phyloP scores from a whole-genome alignment of 2,329 filamentous ascomycete species.

The Botrytis squamosa region DNA sequence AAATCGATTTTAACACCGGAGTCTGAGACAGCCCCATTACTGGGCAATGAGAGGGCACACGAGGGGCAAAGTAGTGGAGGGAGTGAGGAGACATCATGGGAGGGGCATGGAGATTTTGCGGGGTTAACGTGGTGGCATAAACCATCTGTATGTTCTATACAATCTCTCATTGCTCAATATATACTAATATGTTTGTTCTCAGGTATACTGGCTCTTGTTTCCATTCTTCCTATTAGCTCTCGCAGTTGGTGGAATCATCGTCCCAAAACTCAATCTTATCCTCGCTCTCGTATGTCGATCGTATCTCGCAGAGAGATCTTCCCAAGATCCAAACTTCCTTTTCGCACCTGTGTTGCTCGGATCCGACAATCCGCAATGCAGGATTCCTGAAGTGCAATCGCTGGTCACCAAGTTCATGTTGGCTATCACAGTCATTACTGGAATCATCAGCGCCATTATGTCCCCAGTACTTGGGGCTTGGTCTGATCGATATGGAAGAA shows the following conservation, averaged over 20 bases:
- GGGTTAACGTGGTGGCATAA: constrained; percentile 60
- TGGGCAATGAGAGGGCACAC: constrained; percentile 27
- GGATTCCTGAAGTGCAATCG: constrained; percentile 73
- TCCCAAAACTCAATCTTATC: constrained; percentile 86
- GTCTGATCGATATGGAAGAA: constrained; percentile 84
- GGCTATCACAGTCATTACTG: constrained; percentile 70
- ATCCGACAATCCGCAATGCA: constrained; percentile 75
- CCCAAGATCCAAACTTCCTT: constrained; percentile 56
- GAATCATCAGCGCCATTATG: constrained; percentile 74
- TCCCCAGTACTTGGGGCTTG: constrained; percentile 80
- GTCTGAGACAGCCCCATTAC: constrained; percentile 31
- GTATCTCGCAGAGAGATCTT: constrained; percentile 70
- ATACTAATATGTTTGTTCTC: constrained; percentile 33
- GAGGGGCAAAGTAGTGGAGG: constrained; percentile 15
- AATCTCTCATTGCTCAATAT: neutral
- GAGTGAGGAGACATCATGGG: constrained; percentile 43
- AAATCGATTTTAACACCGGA: constrained; percentile 17
- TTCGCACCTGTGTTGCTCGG: constrained; percentile 66
- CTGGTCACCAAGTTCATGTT: constrained; percentile 77
- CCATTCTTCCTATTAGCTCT: constrained; percentile 80
- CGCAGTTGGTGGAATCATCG: constrained; percentile 80
- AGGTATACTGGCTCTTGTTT: constrained; percentile 81
- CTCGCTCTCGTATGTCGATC: constrained; percentile 78
- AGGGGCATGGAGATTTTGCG: constrained; percentile 56
- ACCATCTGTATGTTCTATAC: constrained; percentile 54